Percentiles rank a stretch among this genome's conserved stretches.
These are phyloP conservation scores for Cladosporium sp. DNA, from an alignment of 2,329 filamentous ascomycete species.

Conservation along the genomic window DNA sequence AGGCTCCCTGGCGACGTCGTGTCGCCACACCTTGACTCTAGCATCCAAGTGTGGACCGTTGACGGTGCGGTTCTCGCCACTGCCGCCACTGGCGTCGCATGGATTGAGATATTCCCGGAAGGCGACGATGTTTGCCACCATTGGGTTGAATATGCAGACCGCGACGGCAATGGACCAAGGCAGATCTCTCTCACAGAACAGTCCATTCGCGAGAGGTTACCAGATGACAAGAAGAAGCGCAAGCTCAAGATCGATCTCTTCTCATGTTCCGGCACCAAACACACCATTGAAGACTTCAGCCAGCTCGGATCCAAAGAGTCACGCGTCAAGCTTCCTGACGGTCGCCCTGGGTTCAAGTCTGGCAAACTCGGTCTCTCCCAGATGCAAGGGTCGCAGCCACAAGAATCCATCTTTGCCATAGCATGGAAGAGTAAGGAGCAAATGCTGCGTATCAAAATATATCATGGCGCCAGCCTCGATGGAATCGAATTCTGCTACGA, in stretches of 20 bases:
- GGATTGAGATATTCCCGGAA: constrained; percentile 77
- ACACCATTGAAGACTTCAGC: constrained; percentile 76
- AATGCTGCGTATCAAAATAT: constrained; percentile 72
- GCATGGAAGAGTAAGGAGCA: constrained; percentile 69
- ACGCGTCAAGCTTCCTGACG: constrained; percentile 71
- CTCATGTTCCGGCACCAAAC: constrained; percentile 71
- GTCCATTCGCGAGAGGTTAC: constrained; percentile 69
- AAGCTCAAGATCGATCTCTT: constrained; percentile 70
- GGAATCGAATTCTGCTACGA: constrained; percentile 94
- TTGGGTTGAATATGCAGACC: constrained; percentile 77
- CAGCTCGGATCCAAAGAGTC: constrained; percentile 69
- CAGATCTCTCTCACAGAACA: constrained; percentile 74
- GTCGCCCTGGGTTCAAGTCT: constrained; percentile 73
- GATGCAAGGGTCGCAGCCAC: constrained; percentile 67
- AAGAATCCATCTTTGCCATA: constrained; percentile 70
- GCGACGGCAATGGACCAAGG: constrained; percentile 61
- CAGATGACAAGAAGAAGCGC: constrained; percentile 71
- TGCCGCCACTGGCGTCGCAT: constrained; percentile 78
- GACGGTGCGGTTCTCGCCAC: constrained; percentile 77
- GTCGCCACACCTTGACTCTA: constrained; percentile 61
- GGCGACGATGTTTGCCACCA: constrained; percentile 77
- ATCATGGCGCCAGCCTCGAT: constrained; percentile 74
- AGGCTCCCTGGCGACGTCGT: constrained; percentile 73
- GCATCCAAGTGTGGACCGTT: constrained; percentile 82
- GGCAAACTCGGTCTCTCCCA: constrained; percentile 71